A percentile compares a stretch with the other conserved stretches of the same genome.
These are phyloP conservation scores for Capsicum baccatum DNA, from an alignment of 257 asterid species.

Conservation along the genomic window DNA sequence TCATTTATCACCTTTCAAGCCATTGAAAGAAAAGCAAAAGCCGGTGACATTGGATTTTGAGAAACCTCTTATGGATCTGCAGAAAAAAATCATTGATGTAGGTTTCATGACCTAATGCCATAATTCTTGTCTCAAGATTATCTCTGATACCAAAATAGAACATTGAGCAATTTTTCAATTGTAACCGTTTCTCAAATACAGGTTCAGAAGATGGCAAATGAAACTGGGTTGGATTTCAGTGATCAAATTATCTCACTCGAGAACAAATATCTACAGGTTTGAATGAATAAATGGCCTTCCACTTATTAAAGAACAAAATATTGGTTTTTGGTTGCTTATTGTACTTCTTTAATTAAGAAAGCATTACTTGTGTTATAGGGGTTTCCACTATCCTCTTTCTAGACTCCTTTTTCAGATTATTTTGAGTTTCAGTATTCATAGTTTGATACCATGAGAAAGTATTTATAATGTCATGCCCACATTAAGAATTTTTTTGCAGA, in stretches of 20 bases:
- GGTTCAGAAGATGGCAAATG: conserved; percentile 94
- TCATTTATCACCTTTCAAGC: conserved; percentile 86
- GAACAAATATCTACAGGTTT: conserved; percentile 86
- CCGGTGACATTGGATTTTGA: conserved; percentile 92
- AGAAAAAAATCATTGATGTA: conserved; percentile 82
- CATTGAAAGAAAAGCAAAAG: conserved; percentile 91
- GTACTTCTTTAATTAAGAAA: conserved; percentile 14
- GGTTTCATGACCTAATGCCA: conserved; percentile 24
- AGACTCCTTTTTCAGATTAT: background rate
- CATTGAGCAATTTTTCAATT: background rate
- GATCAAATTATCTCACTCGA: conserved; percentile 78
- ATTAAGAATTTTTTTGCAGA: background rate
- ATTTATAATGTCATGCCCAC: background rate
- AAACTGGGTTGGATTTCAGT: conserved; percentile 87
- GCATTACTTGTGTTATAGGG: background rate
- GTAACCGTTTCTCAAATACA: conserved; percentile 39
- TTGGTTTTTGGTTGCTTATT: background rate
- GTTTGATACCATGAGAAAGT: conserved; percentile 14
- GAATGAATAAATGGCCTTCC: conserved; percentile 24
- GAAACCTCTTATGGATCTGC: conserved; percentile 83
- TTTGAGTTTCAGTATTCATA: background rate
- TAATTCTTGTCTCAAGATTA: background rate
- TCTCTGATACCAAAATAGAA: background rate
- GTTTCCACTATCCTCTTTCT: background rate
- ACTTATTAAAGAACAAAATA: background rate